phyloP scores from a whole-genome alignment of 805 yeast genomes.

The Hanseniaspora singularis region DNA sequence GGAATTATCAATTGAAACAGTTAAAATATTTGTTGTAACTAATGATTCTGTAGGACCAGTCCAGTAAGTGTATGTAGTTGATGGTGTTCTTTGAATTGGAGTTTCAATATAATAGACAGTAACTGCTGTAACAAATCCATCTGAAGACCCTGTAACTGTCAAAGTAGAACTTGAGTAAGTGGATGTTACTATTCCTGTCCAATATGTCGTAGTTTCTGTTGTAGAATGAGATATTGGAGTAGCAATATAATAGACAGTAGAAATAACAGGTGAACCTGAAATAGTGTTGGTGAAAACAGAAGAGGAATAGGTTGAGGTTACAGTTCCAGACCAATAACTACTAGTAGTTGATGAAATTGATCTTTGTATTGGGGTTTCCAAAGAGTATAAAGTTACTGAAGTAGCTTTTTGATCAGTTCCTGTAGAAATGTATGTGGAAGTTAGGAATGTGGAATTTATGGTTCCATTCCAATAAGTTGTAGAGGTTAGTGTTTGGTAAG shows the following conservation, averaged over 20 bases:
- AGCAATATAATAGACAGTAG: slow-evolving; percentile 18
- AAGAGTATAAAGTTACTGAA: slow-evolving; percentile 16
- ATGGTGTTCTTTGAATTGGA: slow-evolving; percentile 6
- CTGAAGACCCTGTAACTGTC: slow-evolving; percentile 13
- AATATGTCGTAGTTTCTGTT: slow-evolving; percentile 1
- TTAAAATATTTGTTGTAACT: not conserved
- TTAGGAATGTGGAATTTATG: slow-evolving; percentile 15
- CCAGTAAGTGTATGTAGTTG: slow-evolving; percentile 13
- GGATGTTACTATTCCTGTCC: slow-evolving; percentile 15
- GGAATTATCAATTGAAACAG: slow-evolving; percentile 1
- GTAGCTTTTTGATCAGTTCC: slow-evolving; percentile 14
- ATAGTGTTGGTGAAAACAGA: not conserved
- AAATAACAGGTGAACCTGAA: slow-evolving; percentile 4
- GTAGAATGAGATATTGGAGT: slow-evolving; percentile 16
- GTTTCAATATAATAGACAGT: slow-evolving; percentile 14
- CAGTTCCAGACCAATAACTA: slow-evolving; percentile 10
- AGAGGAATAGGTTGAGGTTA: slow-evolving; percentile 3
- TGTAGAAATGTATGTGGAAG: slow-evolving; percentile 15
- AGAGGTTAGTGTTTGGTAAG: not conserved
- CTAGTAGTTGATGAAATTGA: not conserved
- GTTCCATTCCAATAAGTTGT: slow-evolving; percentile 17
- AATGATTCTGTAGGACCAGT: slow-evolving; percentile 5
- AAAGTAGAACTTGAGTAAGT: slow-evolving; percentile 10
- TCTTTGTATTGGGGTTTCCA: slow-evolving; percentile 14
- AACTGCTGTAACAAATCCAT: slow-evolving; percentile 7